phyloP scores from a whole-genome alignment of 306 rosid genomes.

The Carpinus viminea region DNA sequence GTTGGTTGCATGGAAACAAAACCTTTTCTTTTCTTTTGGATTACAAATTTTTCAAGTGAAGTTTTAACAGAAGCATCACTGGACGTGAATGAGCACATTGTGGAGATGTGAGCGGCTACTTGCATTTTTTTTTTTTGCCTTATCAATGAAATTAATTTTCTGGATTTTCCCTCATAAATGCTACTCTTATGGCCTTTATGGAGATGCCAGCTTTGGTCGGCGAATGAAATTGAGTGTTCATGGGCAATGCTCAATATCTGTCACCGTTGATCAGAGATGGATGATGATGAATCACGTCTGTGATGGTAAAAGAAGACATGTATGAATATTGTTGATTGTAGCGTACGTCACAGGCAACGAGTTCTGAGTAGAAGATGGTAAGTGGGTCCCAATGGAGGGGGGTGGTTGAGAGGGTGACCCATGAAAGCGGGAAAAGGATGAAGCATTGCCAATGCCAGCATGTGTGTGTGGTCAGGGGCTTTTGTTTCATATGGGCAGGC shows the following conservation, averaged over 20 bases:
- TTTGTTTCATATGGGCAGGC: constrained; percentile 20
- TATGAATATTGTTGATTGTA: neutral
- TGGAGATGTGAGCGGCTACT: neutral
- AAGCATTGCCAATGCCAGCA: neutral
- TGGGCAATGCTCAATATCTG: no score
- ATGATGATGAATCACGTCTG: neutral
- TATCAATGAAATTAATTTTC: neutral
- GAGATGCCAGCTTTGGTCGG: no score
- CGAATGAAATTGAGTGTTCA: no score
- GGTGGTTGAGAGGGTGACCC: constrained; percentile 6
- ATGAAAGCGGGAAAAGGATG: neutral
- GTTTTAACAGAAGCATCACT: neutral
- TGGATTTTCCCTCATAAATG: neutral
- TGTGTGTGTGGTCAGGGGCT: constrained; percentile 27
- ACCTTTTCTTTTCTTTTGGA: neutral
- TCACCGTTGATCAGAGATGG: neutral
- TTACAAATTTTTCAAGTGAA: neutral
- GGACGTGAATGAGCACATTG: neutral
- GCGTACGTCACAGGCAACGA: neutral
- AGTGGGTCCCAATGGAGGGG: neutral
- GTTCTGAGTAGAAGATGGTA: neutral
- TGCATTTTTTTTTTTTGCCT: neutral
- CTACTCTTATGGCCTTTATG: neutral
- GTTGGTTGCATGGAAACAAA: neutral
- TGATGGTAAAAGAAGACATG: neutral